Base-by-base conservation (phyloP, 2,329 filamentous ascomycete genomes). In the Ilyonectria robusta region DNA sequence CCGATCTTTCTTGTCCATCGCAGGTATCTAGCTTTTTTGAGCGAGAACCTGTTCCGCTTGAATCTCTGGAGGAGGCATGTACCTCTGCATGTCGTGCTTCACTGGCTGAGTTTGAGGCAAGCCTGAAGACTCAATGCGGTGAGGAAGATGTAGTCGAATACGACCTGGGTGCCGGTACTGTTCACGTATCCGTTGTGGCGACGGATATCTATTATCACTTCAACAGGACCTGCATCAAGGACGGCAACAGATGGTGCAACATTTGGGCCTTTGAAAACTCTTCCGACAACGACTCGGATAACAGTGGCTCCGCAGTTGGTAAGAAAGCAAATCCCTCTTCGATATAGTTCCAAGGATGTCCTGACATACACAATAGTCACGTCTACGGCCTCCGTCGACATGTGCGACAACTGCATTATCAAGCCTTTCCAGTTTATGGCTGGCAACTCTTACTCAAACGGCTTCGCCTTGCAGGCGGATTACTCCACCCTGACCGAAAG, bases 131-230 rank as follows among this genome's bases (percentile, higher is more conserved):
- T 13, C 19, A 59, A 19, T 59, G 31, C 46, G 31, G 46, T 21
- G 57, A 59, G 46, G 17, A 59, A 50, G 57, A 59, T 59, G 5
- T 59, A 11, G 5, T 59, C 8, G 10, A 59, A 10, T 59, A 59
- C 26, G 5, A 59, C 17, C 57, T 42, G 6, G 21, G 31, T 6
- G 23, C n/a, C 42, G 9, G 42, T 42, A 44, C 46, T 10, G 15
- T 59, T 51, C 21, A 59, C 40, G 6, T 59, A 31, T 59, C 57
- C 0, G 10, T 59, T 13, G 26, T 59, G n/a, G 57, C 57, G 15
- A 59, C 21, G 31, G 57, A 59, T 11, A 59, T 59, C n/a, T 51
- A 51, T 26, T 59, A 59, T 51, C 33, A 59, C n/a, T 51, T 59
- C 15, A 59, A 19, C 3, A 51, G 57, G 57, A 59, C 57, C 17